Conservation (phyloP, 257 asterid species). For the Linderniella brevidens region DNA sequence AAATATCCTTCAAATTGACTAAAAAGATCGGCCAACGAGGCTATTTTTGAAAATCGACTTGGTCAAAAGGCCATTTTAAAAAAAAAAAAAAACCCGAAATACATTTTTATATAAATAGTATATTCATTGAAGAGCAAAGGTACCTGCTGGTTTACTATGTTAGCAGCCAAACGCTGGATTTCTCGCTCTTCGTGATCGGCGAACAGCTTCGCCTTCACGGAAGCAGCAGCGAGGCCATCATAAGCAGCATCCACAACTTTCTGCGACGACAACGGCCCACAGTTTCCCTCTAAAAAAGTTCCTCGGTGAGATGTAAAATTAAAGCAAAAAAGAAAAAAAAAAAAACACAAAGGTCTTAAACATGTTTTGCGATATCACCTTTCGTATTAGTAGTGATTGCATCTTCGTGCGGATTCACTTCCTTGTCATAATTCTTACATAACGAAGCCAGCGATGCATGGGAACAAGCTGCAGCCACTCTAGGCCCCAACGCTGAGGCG, state of each 20-base stretch:
- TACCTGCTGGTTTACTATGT: slow-evolving; percentile 91
- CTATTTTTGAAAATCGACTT: too few relatives aligned
- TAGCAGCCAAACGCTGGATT: slow-evolving; percentile 90
- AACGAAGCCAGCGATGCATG: slow-evolving; percentile 70
- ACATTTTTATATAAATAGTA: background rate
- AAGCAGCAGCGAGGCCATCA: slow-evolving; percentile 92
- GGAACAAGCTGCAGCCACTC: slow-evolving; percentile 99
- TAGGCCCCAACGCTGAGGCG: slow-evolving; percentile 86
- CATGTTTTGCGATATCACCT: slow-evolving; percentile 17
- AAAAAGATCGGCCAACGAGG: too few relatives aligned
- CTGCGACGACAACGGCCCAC: slow-evolving; percentile 38
- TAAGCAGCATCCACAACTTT: slow-evolving; percentile 70
- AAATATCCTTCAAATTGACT: too few relatives aligned
- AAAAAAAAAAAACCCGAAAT: background rate
- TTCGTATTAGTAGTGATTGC: slow-evolving; percentile 19
- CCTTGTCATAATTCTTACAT: slow-evolving; percentile 37
- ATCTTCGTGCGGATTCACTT: slow-evolving; percentile 33
- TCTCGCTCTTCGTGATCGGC: slow-evolving; percentile 99
- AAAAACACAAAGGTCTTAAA: slow-evolving; percentile 5
- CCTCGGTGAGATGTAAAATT: slow-evolving; percentile 27
- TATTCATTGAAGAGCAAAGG: background rate
- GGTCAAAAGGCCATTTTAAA: background rate
- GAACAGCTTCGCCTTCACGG: slow-evolving; percentile 83
- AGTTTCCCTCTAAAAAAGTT: slow-evolving; percentile 36
- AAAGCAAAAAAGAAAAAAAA: slow-evolving; percentile 3